Base-by-base conservation (phyloP, 176 grass and related monocot species). In the Musa troglodytarum region DNA sequence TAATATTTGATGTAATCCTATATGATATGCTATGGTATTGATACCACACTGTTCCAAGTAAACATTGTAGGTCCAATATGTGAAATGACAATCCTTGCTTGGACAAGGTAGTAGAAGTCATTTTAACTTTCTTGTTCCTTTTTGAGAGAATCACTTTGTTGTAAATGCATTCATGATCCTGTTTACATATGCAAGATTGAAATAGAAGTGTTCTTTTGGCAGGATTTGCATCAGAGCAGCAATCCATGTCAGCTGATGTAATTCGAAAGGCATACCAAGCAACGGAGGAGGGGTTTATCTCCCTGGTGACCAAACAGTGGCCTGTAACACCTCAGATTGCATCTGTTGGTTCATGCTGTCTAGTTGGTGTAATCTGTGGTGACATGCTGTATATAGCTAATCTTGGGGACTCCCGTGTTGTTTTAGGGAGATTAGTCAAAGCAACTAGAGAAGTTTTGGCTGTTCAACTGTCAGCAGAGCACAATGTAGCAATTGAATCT, bases 221-320 rank as follows among this genome's bases (percentile, higher is more conserved):
- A 96, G 89, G 92, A 81, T 96, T 92, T 50, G 71, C 80, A 26
- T 87, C 88, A 2, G 92, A 96, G 76, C 84, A 92, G 52, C 90
- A 96, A 34, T 28, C 86, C 61, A 89, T 96, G 75, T 92, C 92
- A 64, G 81, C 82, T 79, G 89, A 96, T 80, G 93, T 92, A 49
- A 74, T 96, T 52, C 88, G 76, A 73, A 96, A 90, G 80, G 93
- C 93, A 64, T 92, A 89, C 68, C 85, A 88, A 81, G 93, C 89
- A 68, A 92, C 93, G 72, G 93, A 96, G 86, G 93, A 90, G 51
- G 93, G 83, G n/a, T 96, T 96, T 66, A 82, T 92, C 25, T 90
- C 93, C 84, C 63, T 92, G 55, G 93, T 96, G 57, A 86, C 78
- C 17, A 87, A 85, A 72, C 80, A 88, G 81, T 92, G 89, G 87